phyloP scores from a whole-genome alignment of 2,329 filamentous ascomycete genomes.

The Daldinia sp. region DNA sequence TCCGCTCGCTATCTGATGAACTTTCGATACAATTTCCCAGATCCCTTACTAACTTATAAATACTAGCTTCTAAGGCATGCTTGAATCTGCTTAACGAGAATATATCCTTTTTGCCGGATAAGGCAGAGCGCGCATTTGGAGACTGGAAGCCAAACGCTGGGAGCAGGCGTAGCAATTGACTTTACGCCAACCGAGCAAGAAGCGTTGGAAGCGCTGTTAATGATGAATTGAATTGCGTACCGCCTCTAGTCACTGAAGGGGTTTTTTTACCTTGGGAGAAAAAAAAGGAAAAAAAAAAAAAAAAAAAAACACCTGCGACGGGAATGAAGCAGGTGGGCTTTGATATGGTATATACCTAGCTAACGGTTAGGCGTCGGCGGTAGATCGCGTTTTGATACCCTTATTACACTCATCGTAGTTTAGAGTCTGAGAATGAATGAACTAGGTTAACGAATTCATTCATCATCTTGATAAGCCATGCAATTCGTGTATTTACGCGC shows the following conservation, averaged over 20 bases:
- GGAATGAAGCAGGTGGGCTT: conserved; percentile 2
- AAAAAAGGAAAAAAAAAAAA: not conserved
- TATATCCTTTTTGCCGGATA: conserved; percentile 44
- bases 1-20: not conserved
- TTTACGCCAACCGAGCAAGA: not conserved
- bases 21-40: conserved; percentile 12
- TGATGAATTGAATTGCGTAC: not conserved
- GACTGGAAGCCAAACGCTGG: conserved; percentile 29
- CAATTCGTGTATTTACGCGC: not conserved
- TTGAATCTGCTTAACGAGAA: conserved; percentile 47
- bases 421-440: conserved; percentile 37
- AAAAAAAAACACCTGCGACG: not conserved
- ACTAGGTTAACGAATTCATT: conserved; percentile 30
- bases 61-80: conserved; percentile 46
- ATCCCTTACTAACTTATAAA: conserved; percentile 13
- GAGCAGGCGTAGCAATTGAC: conserved; percentile 10
- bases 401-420: too few relatives aligned
- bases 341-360: too few relatives aligned
- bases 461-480: not conserved
- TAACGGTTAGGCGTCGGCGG: conserved; percentile 33
- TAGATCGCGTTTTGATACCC: conserved; percentile 44
- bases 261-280: too few relatives aligned
- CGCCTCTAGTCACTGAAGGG: not conserved
- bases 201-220: not conserved
- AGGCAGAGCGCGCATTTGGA: conserved; percentile 36